These are phyloP conservation scores for Umbelopsis sp. DNA, from an alignment of 192 early-diverging fungal species.

Conservation along the genomic window DNA sequence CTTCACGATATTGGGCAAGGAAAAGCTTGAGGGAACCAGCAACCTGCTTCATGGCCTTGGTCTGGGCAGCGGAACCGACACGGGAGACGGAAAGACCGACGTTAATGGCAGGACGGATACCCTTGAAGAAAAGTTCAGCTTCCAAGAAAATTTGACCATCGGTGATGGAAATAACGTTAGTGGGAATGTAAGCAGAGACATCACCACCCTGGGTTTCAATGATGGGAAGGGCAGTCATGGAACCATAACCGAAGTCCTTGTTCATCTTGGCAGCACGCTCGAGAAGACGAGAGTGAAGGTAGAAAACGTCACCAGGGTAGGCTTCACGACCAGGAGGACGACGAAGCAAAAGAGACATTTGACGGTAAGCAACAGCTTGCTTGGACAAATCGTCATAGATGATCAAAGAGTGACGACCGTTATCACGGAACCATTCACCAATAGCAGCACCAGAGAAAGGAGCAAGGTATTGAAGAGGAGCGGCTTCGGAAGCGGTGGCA, in stretches of 20 bases:
- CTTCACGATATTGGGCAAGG: conserved; percentile 99
- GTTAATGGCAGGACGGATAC: conserved; percentile 99
- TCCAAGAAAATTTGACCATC: conserved; percentile 99
- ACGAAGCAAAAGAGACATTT: conserved; percentile 99
- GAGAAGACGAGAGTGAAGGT: conserved; percentile 98
- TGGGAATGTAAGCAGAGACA: conserved; percentile 99
- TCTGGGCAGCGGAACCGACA: conserved; percentile 99
- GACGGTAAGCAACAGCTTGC: conserved; percentile 99
- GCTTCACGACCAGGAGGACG: conserved; percentile 99
- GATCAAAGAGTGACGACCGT: conserved; percentile 96
- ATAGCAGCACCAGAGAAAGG: conserved; percentile 98
- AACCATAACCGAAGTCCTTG: conserved; percentile 92
- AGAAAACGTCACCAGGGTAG: conserved; percentile 99
- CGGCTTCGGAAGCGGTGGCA: conserved; percentile 98
- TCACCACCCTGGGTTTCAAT: conserved; percentile 99
- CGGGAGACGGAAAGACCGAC: conserved; percentile 99
- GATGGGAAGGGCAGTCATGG: conserved; percentile 98
- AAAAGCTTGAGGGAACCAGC: conserved; percentile 99
- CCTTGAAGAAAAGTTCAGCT: conserved; percentile 99
- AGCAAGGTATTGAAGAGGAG: conserved; percentile 97
- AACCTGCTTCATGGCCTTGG: conserved; percentile 99
- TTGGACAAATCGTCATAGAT: conserved; percentile 99
- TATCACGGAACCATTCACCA: conserved; percentile 99
- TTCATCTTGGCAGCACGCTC: conserved; percentile 99
- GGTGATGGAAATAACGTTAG: conserved; percentile 99